A percentile compares a stretch with the other conserved stretches of the same genome.
phyloP scores from a whole-genome alignment of 1,284 basidiomycete species.

The Leccinum subatratum region DNA sequence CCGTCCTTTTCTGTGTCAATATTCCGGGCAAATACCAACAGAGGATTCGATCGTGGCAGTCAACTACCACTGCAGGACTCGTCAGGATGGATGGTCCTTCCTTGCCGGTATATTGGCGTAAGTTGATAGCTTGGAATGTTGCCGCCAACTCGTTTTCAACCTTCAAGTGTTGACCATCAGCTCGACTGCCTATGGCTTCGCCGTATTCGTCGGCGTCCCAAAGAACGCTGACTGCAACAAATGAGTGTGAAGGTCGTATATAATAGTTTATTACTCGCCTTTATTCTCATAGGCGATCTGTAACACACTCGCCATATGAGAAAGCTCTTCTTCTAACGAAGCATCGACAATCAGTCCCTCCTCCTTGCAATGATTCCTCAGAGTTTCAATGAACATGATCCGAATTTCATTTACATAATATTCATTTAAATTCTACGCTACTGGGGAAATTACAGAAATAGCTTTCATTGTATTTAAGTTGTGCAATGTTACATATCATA shows the following conservation, averaged over 20 bases:
- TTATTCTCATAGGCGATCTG: neutral
- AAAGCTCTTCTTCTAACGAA: too few species aligned
- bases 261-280: neutral
- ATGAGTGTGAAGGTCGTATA: neutral
- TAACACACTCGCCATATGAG: too few species aligned
- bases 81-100: neutral
- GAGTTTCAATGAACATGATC: too few species aligned
- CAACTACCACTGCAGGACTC: neutral
- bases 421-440: too few species aligned
- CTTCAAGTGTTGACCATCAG: neutral
- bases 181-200: neutral
- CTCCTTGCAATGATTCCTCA: too few species aligned
- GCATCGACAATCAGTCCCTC: too few species aligned
- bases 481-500: too few species aligned
- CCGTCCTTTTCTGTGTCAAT: neutral
- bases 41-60: neutral
- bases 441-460: too few species aligned
- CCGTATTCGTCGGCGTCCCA: neutral
- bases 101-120: too few species aligned
- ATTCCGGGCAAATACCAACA: neutral
- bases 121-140: neutral
- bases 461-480: too few species aligned
- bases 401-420: too few species aligned
- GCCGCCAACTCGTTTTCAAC: neutral
- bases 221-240: neutral